Percentiles rank a stretch among this genome's conserved stretches.
phyloP scores from a whole-genome alignment of 2,329 filamentous ascomycete genomes.

The Mycosphaerella sp. region DNA sequence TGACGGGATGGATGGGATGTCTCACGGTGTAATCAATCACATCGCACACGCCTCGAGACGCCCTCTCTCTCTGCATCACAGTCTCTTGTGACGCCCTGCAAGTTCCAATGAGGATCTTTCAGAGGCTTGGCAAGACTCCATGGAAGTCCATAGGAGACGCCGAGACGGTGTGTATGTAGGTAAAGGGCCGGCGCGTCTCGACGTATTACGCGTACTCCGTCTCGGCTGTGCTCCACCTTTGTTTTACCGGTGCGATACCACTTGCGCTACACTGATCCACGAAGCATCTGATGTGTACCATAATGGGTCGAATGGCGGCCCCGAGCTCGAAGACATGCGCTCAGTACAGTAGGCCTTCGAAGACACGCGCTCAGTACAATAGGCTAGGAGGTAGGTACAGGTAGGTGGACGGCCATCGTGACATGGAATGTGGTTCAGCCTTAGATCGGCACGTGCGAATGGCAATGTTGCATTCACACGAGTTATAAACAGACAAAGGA shows the following conservation, averaged over 20 bases:
- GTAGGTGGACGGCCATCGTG: neutral
- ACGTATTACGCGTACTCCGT: neutral
- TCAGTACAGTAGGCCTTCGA: too few species aligned
- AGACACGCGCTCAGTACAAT: too few species aligned
- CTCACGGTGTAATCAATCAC: neutral
- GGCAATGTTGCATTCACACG: conserved; percentile 1
- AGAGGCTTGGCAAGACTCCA: too few species aligned
- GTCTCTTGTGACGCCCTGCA: too few species aligned
- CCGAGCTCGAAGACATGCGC: neutral
- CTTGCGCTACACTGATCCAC: neutral
- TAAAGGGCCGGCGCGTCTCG: neutral
- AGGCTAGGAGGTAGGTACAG: too few species aligned
- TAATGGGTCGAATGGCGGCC: neutral
- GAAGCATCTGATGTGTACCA: neutral
- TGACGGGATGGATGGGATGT: neutral
- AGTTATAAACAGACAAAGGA: neutral
- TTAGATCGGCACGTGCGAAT: neutral
- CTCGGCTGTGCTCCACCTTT: neutral
- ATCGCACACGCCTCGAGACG: neutral
- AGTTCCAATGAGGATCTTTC: too few species aligned
- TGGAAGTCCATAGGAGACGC: too few species aligned
- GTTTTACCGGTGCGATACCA: neutral
- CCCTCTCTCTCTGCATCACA: too few species aligned
- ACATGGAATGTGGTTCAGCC: neutral
- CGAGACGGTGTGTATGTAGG: neutral